Evolutionary conservation across 352 stramenopile species (phyloP).

Genomic region (Globisporangium cylindrosporum): DNA sequence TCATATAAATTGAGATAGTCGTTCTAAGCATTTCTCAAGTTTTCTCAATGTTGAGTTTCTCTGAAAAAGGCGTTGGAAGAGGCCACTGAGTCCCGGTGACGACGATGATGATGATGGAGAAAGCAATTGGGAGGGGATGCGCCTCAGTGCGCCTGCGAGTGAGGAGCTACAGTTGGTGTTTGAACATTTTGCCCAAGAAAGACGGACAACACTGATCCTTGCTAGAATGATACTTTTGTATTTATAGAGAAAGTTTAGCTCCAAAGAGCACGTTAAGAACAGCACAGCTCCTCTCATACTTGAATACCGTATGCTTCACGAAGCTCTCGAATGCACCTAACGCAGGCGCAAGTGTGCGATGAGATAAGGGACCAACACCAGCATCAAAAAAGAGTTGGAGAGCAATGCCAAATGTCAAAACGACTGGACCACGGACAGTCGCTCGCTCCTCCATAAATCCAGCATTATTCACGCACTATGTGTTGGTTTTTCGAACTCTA

Average conservation of each 20-base stretch:
- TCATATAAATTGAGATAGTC: too few species aligned
- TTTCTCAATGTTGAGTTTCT: too few species aligned
- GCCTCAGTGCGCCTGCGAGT: not conserved
- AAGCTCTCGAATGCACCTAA: not conserved
- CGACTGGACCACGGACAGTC: not conserved
- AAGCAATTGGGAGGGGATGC: not conserved
- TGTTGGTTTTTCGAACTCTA: not conserved
- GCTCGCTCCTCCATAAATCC: not conserved
- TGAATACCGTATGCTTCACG: not conserved
- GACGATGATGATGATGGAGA: not conserved
- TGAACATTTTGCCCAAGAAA: not conserved
- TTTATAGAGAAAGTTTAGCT: not conserved
- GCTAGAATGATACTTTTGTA: not conserved
- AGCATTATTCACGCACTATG: not conserved
- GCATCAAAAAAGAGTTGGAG: not conserved
- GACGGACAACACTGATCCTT: not conserved
- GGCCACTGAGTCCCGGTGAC: not conserved
- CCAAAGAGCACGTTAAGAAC: not conserved
- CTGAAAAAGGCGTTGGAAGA: too few species aligned
- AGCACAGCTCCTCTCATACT: not conserved
- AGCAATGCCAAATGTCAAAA: not conserved
- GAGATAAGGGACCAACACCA: conserved; percentile 2
- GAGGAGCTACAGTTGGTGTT: not conserved
- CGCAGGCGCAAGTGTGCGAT: not conserved
- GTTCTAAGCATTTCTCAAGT: too few species aligned